These are phyloP conservation scores for Penicillium manginii DNA, from an alignment of 495 filamentous ascomycete species.

Conservation along the genomic window DNA sequence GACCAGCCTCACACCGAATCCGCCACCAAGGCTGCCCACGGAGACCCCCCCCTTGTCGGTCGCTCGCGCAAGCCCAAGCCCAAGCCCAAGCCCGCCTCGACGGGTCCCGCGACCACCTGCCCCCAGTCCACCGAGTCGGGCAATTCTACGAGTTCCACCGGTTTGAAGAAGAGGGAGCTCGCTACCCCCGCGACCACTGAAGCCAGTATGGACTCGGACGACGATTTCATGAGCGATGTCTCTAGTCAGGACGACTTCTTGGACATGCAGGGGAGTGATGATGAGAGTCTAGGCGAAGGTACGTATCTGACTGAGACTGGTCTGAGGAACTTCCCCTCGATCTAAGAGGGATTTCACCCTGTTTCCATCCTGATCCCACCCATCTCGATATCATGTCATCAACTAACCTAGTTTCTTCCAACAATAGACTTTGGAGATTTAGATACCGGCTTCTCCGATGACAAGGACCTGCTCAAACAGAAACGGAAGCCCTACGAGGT, in stretches of 20 bases:
- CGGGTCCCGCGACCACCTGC: slow-evolving; percentile 5
- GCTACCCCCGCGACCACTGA: slow-evolving; percentile 52
- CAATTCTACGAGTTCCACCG: slow-evolving; percentile 11
- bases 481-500: slow-evolving; percentile 80
- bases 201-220: slow-evolving; percentile 87
- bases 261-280: slow-evolving; percentile 70
- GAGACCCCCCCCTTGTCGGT: slow-evolving; percentile 29
- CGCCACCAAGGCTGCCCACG: slow-evolving; percentile 41
- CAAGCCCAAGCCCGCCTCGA: slow-evolving; percentile 1
- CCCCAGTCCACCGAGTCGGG: slow-evolving; percentile 13
- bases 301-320: slow-evolving; percentile 9
- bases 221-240: slow-evolving; percentile 87
- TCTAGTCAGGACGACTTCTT: slow-evolving; percentile 79
- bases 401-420: neutral
- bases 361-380: neutral
- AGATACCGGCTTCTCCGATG: slow-evolving; percentile 73
- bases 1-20: slow-evolving; percentile 33
- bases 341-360: too few species aligned
- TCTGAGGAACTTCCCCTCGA: too few species aligned
- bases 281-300: slow-evolving; percentile 81
- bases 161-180: slow-evolving; percentile 27
- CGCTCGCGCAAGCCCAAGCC: slow-evolving; percentile 10
- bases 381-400: neutral
- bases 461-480: slow-evolving; percentile 73
- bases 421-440: slow-evolving; percentile 71